Evolutionary conservation across 306 rosid genomes (phyloP).

Genomic region (Citrullus mucosospermus): DNA sequence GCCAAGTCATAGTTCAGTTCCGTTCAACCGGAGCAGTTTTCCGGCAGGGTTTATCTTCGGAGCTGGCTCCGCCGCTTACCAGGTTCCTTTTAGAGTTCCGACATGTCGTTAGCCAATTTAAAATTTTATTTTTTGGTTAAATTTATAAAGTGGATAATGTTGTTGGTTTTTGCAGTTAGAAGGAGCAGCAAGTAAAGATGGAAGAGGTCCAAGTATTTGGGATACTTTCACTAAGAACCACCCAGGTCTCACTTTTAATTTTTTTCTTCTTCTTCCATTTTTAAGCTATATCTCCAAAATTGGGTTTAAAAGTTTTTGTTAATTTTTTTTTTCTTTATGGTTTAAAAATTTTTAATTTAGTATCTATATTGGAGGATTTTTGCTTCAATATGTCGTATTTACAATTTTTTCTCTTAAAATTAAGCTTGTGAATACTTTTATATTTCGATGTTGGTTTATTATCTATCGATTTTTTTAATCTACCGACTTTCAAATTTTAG

Average conservation of each 20-base stretch:
- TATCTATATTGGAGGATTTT: too few relatives aligned
- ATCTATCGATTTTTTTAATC: too few relatives aligned
- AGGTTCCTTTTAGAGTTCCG: constrained; percentile 6
- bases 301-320: too few relatives aligned
- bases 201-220: constrained; percentile 44
- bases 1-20: background rate
- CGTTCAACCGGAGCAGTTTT: constrained; percentile 22
- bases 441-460: too few relatives aligned
- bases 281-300: too few relatives aligned
- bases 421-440: too few relatives aligned
- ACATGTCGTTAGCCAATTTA: background rate
- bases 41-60: constrained; percentile 32
- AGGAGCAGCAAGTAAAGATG: constrained; percentile 36
- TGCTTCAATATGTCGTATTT: too few relatives aligned
- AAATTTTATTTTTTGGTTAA: background rate
- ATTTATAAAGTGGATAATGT: background rate
- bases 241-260: constrained; percentile 17
- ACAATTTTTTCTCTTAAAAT: too few relatives aligned
- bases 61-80: constrained; percentile 31
- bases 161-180: constrained; percentile 18
- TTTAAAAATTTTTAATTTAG: too few relatives aligned
- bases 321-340: too few relatives aligned
- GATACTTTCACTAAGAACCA: constrained; percentile 29
- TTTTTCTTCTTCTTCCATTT: too few relatives aligned
- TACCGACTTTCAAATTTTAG: too few relatives aligned